phyloP scores from a whole-genome alignment of 1,139 yeast species.

The Saccharomyces hybrid region DNA sequence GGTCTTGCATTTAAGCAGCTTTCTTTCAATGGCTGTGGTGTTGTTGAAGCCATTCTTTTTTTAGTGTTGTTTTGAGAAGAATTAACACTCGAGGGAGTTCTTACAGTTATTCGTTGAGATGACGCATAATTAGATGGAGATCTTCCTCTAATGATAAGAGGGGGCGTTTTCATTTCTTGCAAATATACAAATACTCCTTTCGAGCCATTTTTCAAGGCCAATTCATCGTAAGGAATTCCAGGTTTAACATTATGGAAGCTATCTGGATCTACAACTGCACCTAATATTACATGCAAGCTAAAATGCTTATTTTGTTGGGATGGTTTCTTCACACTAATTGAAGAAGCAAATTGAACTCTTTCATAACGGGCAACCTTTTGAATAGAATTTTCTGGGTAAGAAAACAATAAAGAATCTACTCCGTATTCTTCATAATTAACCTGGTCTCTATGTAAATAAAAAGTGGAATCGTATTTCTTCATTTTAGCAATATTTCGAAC shows the following conservation, averaged over 20 bases:
- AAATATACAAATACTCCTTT: slow-evolving; percentile 29
- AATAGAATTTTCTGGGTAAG: slow-evolving; percentile 44
- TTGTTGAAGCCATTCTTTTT: slow-evolving; percentile 1
- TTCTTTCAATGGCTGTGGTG: neutral
- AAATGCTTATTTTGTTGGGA: slow-evolving; percentile 42
- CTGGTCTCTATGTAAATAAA: slow-evolving; percentile 39
- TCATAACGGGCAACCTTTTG: slow-evolving; percentile 60
- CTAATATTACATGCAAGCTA: slow-evolving; percentile 46
- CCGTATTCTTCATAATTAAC: slow-evolving; percentile 7
- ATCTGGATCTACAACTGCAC: slow-evolving; percentile 37
- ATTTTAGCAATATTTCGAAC: slow-evolving; percentile 47
- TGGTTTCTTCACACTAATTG: slow-evolving; percentile 48
- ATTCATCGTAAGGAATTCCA: slow-evolving; percentile 7
- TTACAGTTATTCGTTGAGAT: slow-evolving; percentile 11
- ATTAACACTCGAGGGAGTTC: slow-evolving; percentile 1
- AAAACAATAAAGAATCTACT: slow-evolving; percentile 15
- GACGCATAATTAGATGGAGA: slow-evolving; percentile 53
- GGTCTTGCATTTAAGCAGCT: slow-evolving; percentile 12
- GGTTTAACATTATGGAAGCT: neutral
- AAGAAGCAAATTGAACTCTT: slow-evolving; percentile 58
- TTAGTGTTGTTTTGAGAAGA: slow-evolving; percentile 4
- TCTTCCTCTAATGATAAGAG: slow-evolving; percentile 58
- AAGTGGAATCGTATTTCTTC: slow-evolving; percentile 44
- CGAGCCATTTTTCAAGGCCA: slow-evolving; percentile 6
- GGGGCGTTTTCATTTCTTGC: slow-evolving; percentile 46